These are phyloP conservation scores for Boletus coccyginus DNA, from an alignment of 768 basidiomycete species.

Conservation along the genomic window DNA sequence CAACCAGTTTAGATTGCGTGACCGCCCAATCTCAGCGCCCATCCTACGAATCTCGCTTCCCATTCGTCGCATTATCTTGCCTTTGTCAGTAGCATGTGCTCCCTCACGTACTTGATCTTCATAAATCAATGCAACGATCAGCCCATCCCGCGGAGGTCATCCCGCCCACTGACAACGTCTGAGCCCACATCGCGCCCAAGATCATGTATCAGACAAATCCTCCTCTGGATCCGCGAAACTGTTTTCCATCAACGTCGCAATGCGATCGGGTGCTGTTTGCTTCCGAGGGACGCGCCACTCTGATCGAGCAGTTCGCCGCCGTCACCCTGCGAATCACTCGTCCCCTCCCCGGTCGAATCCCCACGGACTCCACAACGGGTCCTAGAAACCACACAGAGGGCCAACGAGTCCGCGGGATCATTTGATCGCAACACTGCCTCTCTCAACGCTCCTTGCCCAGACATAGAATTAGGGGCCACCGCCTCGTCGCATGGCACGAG, in stretches of 20 bases:
- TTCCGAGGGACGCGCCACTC: background rate
- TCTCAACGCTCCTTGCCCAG: background rate
- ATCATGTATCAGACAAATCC: background rate
- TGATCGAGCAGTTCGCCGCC: conserved; percentile 14
- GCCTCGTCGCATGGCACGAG: conserved; percentile 5
- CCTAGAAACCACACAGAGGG: background rate
- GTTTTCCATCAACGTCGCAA: background rate
- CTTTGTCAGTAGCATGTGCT: background rate
- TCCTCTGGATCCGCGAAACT: conserved; percentile 8
- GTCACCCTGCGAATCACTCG: conserved; percentile 1
- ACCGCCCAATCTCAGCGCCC: background rate
- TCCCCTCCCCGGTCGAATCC: background rate
- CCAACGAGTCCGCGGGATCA: background rate
- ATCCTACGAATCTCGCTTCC: background rate
- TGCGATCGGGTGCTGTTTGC: background rate
- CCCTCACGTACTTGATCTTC: background rate
- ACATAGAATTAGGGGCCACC: background rate
- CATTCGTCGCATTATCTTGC: background rate
- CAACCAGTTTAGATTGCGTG: background rate
- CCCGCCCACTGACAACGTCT: background rate
- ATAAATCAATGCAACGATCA: background rate
- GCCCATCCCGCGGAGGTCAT: background rate
- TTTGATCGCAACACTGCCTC: conserved; percentile 3
- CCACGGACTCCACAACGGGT: background rate
- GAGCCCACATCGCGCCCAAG: conserved; percentile 2